Percentiles rank a stretch among this genome's conserved stretches.
phyloP scores from a whole-genome alignment of 371 early-diverging fungal genomes.

The Blastocladiella emersonii region DNA sequence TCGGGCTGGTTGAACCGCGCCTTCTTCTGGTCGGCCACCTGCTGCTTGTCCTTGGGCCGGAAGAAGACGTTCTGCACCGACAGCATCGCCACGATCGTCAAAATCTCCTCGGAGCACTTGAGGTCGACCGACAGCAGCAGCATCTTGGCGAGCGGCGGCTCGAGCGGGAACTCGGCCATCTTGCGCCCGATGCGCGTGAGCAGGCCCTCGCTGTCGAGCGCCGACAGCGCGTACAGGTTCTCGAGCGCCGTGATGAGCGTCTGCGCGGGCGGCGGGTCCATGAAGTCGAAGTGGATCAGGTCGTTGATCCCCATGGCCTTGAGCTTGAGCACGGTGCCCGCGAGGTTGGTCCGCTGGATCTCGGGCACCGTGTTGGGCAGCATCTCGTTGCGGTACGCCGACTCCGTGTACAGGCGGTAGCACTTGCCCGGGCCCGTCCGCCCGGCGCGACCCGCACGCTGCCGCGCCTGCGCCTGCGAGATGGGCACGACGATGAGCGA shows the following conservation, averaged over 20 bases:
- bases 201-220: slow-evolving; percentile 85
- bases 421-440: slow-evolving; percentile 94
- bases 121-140: slow-evolving; percentile 78
- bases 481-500: slow-evolving; percentile 85
- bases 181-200: slow-evolving; percentile 82
- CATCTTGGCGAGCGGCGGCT: slow-evolving; percentile 85
- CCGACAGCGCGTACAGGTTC: slow-evolving; percentile 81
- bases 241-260: slow-evolving; percentile 89
- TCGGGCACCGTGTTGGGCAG: slow-evolving; percentile 90
- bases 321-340: slow-evolving; percentile 77
- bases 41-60: slow-evolving; percentile 92
- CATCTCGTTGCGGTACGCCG: slow-evolving; percentile 92
- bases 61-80: slow-evolving; percentile 85
- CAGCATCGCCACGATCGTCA: slow-evolving; percentile 94
- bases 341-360: slow-evolving; percentile 92
- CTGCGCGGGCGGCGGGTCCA: slow-evolving; percentile 83
- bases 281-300: slow-evolving; percentile 88
- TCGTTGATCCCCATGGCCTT: slow-evolving; percentile 96
- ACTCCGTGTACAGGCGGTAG: slow-evolving; percentile 91
- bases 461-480: slow-evolving; percentile 91
- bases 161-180: slow-evolving; percentile 97
- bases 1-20: slow-evolving; percentile 96
- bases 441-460: slow-evolving; percentile 97
- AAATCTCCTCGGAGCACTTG: slow-evolving; percentile 87
- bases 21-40: slow-evolving; percentile 83